Percentiles rank a stretch among this genome's conserved stretches.
phyloP scores from a whole-genome alignment of 2,329 filamentous ascomycete species.

The Trichoderma hamatum region DNA sequence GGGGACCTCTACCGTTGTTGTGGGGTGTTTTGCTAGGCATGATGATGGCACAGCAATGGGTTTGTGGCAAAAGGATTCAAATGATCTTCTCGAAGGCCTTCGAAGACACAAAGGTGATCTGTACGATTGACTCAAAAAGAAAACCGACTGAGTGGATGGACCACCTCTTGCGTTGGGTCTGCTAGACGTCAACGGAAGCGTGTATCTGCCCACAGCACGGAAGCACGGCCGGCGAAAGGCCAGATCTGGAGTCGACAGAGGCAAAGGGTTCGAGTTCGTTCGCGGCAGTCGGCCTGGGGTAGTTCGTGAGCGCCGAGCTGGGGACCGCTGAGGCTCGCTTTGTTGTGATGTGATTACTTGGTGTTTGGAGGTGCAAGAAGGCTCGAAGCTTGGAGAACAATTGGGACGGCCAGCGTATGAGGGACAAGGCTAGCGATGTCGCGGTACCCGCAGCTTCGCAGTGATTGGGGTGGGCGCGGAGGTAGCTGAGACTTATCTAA shows the following conservation, averaged over 20 bases:
- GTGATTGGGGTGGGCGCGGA: slow-evolving; percentile 10
- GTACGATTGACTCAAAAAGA: slow-evolving; percentile 4
- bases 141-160: slow-evolving; percentile 3
- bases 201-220: slow-evolving; percentile 2
- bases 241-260: not conserved
- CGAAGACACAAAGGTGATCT: not conserved
- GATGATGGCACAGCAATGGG: slow-evolving; percentile 32
- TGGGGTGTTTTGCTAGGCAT: slow-evolving; percentile 77
- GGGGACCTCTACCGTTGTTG: slow-evolving; percentile 70
- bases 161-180: not conserved
- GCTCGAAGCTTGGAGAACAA: slow-evolving; percentile 38
- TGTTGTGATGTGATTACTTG: slow-evolving; percentile 26
- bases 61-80: not conserved
- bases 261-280: not conserved
- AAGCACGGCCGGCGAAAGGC: not conserved
- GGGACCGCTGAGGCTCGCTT: slow-evolving; percentile 21
- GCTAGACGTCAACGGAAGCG: slow-evolving; percentile 13
- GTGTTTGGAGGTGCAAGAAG: slow-evolving; percentile 37
- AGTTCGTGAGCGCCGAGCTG: slow-evolving; percentile 8
- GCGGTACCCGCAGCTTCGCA: slow-evolving; percentile 30
- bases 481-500: slow-evolving; percentile 32
- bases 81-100: not conserved
- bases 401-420: slow-evolving; percentile 29
- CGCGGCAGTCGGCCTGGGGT: slow-evolving; percentile 22
- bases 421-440: slow-evolving; percentile 24